These are phyloP conservation scores for Cokeromyces recurvatus DNA, from an alignment of 371 early-diverging fungal genomes.

Conservation along the genomic window DNA sequence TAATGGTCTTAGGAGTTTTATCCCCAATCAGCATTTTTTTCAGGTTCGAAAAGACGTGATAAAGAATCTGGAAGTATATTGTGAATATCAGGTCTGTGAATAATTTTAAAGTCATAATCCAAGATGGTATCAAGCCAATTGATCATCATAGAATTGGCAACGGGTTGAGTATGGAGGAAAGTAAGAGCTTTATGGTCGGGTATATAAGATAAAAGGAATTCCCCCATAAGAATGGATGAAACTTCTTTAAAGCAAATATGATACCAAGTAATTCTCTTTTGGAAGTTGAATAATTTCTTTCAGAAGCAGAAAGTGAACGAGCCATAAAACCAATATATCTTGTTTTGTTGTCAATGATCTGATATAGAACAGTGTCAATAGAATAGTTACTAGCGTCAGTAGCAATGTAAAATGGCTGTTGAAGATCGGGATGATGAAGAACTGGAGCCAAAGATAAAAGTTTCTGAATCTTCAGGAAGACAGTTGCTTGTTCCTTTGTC, in stretches of 20 bases:
- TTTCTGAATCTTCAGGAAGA: slow-evolving; percentile 7
- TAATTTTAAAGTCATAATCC: slow-evolving; percentile 4
- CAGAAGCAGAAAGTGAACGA: neutral
- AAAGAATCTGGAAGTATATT: slow-evolving; percentile 11
- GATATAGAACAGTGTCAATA: slow-evolving; percentile 31
- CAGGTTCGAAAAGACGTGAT: slow-evolving; percentile 1
- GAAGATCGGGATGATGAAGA: slow-evolving; percentile 20
- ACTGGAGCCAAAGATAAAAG: neutral
- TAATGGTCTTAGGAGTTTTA: too few relatives aligned
- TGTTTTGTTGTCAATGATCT: slow-evolving; percentile 1
- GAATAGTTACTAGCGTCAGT: slow-evolving; percentile 39
- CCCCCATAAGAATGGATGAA: slow-evolving; percentile 31
- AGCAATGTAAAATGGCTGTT: slow-evolving; percentile 22
- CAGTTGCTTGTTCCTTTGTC: slow-evolving; percentile 1
- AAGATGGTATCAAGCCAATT: slow-evolving; percentile 17
- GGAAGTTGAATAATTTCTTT: neutral
- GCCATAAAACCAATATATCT: slow-evolving; percentile 21
- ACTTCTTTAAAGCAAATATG: slow-evolving; percentile 20
- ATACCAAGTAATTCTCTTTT: slow-evolving; percentile 3
- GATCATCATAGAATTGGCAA: slow-evolving; percentile 4
- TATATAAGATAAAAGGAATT: slow-evolving; percentile 13
- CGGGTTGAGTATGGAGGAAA: slow-evolving; percentile 7
- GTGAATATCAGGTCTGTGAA: slow-evolving; percentile 10
- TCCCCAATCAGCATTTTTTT: slow-evolving; percentile 2
- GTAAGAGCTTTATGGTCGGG: slow-evolving; percentile 16